Evolutionary conservation across 164 flowering plant species (phyloP).

Genomic region (Taxillus chinensis): DNA sequence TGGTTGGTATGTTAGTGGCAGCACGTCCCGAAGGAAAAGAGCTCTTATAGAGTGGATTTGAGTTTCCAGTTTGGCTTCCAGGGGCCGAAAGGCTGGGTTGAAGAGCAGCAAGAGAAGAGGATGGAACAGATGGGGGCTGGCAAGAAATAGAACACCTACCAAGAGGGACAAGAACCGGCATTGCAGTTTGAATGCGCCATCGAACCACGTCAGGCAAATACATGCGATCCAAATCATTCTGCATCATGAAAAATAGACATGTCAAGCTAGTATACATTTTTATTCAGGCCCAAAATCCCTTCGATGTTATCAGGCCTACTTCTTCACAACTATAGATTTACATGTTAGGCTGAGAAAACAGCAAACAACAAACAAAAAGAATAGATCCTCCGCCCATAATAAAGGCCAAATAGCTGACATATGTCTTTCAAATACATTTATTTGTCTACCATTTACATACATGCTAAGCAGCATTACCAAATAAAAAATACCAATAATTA

Average conservation of each 20-base stretch:
- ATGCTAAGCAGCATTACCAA: no score
- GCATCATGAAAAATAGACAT: constrained; percentile 14
- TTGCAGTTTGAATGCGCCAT: constrained; percentile 88
- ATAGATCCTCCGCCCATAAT: no score
- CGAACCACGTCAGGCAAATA: constrained; percentile 67
- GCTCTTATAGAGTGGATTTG: constrained; percentile 28
- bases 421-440: no score
- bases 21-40: constrained; percentile 22
- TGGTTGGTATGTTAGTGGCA: constrained; percentile 25
- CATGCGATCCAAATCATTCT: constrained; percentile 89
- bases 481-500: no score
- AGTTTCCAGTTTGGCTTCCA: constrained; percentile 17
- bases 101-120: constrained; percentile 37
- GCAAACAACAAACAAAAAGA: no score
- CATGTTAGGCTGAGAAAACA: no score
- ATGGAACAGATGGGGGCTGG: constrained; percentile 56
- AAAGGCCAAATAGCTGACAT: no score
- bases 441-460: no score
- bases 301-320: no score
- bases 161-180: constrained; percentile 63
- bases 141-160: constrained; percentile 42
- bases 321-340: no score
- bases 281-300: no score
- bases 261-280: neutral
- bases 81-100: constrained; percentile 33